Evolutionary conservation across 1,284 basidiomycete species (phyloP).

Genomic region (Trichosporon sp.): DNA sequence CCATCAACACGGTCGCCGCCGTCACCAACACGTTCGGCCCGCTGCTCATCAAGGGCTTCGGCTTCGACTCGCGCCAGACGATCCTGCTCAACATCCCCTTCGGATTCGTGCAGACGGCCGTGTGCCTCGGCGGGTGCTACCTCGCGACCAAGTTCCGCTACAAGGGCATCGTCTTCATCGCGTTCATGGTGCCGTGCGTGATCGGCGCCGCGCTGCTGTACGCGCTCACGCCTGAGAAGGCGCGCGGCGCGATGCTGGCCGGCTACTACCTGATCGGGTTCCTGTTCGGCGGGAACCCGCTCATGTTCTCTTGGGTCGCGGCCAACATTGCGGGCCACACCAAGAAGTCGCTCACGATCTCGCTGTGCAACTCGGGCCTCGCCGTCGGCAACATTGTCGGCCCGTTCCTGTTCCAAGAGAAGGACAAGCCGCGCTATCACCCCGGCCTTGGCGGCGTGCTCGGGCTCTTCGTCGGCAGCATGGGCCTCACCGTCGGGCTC

Average conservation of each 20-base stretch:
- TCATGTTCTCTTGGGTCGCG: constrained; percentile 31
- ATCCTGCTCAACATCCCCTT: constrained; percentile 46
- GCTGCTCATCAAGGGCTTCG: constrained; percentile 40
- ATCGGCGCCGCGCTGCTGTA: constrained; percentile 38
- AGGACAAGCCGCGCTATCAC: constrained; percentile 29
- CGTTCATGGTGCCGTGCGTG: constrained; percentile 34
- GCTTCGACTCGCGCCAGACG: constrained; percentile 33
- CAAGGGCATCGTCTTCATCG: constrained; percentile 31
- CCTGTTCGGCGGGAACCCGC: constrained; percentile 39
- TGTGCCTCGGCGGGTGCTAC: constrained; percentile 22
- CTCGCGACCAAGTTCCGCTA: constrained; percentile 24
- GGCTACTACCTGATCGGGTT: constrained; percentile 31
- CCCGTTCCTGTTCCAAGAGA: constrained; percentile 28
- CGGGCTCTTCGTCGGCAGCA: constrained; percentile 32
- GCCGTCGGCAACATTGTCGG: constrained; percentile 33
- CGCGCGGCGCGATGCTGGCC: constrained; percentile 9
- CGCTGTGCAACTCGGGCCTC: constrained; percentile 29
- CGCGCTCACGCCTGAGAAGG: constrained; percentile 19
- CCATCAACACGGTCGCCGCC: constrained; percentile 30
- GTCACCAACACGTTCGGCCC: constrained; percentile 42
- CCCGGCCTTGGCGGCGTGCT: constrained; percentile 32
- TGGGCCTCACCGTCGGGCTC: constrained; percentile 9
- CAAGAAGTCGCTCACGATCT: constrained; percentile 37
- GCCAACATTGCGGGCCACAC: constrained; percentile 34
- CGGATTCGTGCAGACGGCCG: constrained; percentile 30